Base-by-base conservation (phyloP, 768 basidiomycete genomes). In the Boletus edulis region DNA sequence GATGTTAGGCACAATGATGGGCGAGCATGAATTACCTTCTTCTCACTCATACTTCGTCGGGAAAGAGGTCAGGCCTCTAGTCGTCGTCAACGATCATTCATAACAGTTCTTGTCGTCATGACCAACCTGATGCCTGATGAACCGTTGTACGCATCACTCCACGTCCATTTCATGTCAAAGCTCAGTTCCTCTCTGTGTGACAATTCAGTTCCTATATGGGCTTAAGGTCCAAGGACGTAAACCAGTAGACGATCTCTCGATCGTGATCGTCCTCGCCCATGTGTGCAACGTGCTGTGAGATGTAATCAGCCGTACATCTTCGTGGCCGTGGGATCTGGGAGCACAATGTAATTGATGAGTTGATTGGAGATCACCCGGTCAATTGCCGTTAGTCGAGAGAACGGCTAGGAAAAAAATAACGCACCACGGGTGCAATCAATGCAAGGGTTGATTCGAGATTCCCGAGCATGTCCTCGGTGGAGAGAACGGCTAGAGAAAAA, bases 1-100 rank as follows among this genome's bases (percentile, higher is more conserved):
- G 41, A 47, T 38, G 61, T 49, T 51, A 63, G 62, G 62, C 62
- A 62, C 61, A 46, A 1, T 63, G 62, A 55, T 63, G 46, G 52
- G 6, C 11, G 46, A 14, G 34, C 38, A 39, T 39, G 18, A 24
- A 39, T 47, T 35, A 44, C 37, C 42, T 60, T 37, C 34, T 45
- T 45, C 38, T 24, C 9, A 17, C 15, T 20, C 14, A 35, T 27
- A 5, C 15, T 59, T 49, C 51, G 24, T 38, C 41, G 44, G 46
- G 37, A 15, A 6, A 31, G 58, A 51, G 59, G 52, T 41, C 35
- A 17, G 15, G 46, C 22, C 59, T 60, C 59, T 45, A 3, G 41
- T 62, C 24, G 44, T 62, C 22, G 47, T 49, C 15, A 48, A 22
- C 15, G 37, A 17, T 41, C 44, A 15, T 11, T 52, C 38, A 52